Percentiles rank a stretch among this genome's conserved stretches.
Evolutionary conservation across 1,284 basidiomycete species (phyloP).

Genomic region (Malassezia pachydermatis): DNA sequence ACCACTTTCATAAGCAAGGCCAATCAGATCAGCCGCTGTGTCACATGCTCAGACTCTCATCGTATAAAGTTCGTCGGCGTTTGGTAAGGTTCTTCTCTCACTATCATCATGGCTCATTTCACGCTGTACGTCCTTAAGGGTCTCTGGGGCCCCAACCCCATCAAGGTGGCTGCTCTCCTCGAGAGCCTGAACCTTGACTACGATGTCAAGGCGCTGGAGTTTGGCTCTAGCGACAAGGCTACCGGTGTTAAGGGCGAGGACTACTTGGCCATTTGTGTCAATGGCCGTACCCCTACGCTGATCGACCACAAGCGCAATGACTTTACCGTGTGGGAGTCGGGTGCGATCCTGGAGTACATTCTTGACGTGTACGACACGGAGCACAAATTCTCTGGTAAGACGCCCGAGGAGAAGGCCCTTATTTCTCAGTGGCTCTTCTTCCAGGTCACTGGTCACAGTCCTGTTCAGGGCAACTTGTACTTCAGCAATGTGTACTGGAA

Average conservation of each 20-base stretch:
- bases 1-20: too few species aligned
- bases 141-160: slow-evolving; percentile 30
- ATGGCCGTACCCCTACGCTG: slow-evolving; percentile 34
- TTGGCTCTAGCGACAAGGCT: slow-evolving; percentile 29
- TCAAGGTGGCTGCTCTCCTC: slow-evolving; percentile 33
- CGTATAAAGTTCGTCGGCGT: too few species aligned
- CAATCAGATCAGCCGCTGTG: too few species aligned
- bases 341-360: slow-evolving; percentile 36
- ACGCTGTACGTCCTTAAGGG: slow-evolving; percentile 1
- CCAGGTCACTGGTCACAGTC: slow-evolving; percentile 32
- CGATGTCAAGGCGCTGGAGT: slow-evolving; percentile 28
- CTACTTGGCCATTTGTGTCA: slow-evolving; percentile 32
- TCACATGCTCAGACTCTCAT: too few species aligned
- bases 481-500: slow-evolving; percentile 21
- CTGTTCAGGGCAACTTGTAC: slow-evolving; percentile 27
- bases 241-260: slow-evolving; percentile 38
- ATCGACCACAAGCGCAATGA: slow-evolving; percentile 34
- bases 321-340: slow-evolving; percentile 33
- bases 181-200: slow-evolving; percentile 36
- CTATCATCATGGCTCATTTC: slow-evolving; percentile 1
- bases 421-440: slow-evolving; percentile 31
- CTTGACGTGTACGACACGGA: slow-evolving; percentile 33
- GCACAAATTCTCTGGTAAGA: slow-evolving; percentile 24
- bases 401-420: slow-evolving; percentile 23
- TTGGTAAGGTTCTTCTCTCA: too few species aligned